A percentile compares a stretch with the other conserved stretches of the same genome.
phyloP scores from a whole-genome alignment of 2,329 filamentous ascomycete genomes.

The Penicillium sp. region DNA sequence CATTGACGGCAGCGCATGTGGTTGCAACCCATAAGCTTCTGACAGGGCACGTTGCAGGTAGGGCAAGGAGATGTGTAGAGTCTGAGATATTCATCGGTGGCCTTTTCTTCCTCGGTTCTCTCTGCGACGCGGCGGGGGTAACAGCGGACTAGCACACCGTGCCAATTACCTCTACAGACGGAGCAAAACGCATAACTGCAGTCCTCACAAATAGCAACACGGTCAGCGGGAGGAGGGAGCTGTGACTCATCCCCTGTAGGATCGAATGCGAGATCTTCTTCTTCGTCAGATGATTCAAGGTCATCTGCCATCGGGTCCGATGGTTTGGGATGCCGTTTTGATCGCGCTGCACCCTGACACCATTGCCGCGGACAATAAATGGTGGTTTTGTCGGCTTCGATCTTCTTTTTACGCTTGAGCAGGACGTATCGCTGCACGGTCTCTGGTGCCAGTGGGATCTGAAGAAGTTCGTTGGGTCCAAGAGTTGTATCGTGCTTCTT shows the following conservation, averaged over 20 bases:
- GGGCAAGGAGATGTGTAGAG: slow-evolving; percentile 84
- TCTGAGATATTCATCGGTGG: slow-evolving; percentile 79
- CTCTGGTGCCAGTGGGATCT: slow-evolving; percentile 69
- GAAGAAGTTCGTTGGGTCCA: slow-evolving; percentile 78
- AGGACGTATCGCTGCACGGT: slow-evolving; percentile 82
- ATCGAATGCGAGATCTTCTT: slow-evolving; percentile 49
- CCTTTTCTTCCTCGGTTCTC: slow-evolving; percentile 79
- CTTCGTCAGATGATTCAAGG: slow-evolving; percentile 50
- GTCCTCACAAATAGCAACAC: slow-evolving; percentile 82
- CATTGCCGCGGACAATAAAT: slow-evolving; percentile 89
- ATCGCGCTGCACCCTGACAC: slow-evolving; percentile 86
- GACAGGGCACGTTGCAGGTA: slow-evolving; percentile 77
- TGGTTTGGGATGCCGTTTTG: slow-evolving; percentile 70
- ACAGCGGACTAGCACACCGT: slow-evolving; percentile 78
- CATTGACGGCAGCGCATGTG: slow-evolving; percentile 95
- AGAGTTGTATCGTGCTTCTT: slow-evolving; percentile 67
- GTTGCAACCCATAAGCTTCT: slow-evolving; percentile 93
- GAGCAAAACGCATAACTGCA: slow-evolving; percentile 87
- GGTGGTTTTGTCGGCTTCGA: slow-evolving; percentile 88
- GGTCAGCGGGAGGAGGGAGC: slow-evolving; percentile 57
- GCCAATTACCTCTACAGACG: slow-evolving; percentile 78
- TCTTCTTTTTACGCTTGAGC: slow-evolving; percentile 86
- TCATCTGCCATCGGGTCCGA: slow-evolving; percentile 61
- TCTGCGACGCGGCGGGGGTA: slow-evolving; percentile 65
- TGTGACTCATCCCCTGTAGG: slow-evolving; percentile 43